Conservation (phyloP, 2,329 filamentous ascomycete genomes). For the Ascochyta lentis region DNA sequence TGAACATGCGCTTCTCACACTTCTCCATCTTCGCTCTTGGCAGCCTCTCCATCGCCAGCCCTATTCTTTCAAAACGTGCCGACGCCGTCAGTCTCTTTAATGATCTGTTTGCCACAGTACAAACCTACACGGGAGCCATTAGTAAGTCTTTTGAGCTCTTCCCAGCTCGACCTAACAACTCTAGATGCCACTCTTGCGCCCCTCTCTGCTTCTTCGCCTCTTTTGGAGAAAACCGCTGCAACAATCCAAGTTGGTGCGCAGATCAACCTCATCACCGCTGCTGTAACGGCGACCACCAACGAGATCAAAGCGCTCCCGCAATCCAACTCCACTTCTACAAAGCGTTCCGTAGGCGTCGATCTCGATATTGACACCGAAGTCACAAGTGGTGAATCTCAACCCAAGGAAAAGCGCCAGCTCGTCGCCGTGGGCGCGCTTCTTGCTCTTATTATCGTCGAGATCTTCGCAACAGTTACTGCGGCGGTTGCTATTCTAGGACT, state of each 20-base stretch:
- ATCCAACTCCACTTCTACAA: background rate
- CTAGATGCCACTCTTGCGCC: constrained; percentile 27
- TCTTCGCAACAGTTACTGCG: constrained; percentile 26
- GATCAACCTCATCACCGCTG: constrained; percentile 23
- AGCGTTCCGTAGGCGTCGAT: background rate
- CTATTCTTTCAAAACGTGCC: constrained; percentile 16
- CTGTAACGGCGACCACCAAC: constrained; percentile 16
- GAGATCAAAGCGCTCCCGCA: constrained; percentile 19
- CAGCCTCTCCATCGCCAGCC: constrained; percentile 25
- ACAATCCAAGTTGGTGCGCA: constrained; percentile 23
- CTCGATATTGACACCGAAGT: background rate
- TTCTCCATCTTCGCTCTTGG: constrained; percentile 21
- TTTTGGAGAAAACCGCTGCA: constrained; percentile 27
- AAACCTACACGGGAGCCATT: constrained; percentile 29
- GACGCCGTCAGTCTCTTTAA: constrained; percentile 24
- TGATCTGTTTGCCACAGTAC: constrained; percentile 27
- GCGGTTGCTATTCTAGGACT: constrained; percentile 26
- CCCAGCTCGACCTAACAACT: background rate
- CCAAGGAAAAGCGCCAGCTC: constrained; percentile 19
- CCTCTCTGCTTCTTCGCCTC: constrained; percentile 22
- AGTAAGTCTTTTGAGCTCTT: constrained; percentile 3
- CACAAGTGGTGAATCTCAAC: background rate
- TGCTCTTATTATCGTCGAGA: constrained; percentile 27
- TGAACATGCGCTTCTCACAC: constrained; percentile 24
- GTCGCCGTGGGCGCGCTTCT: constrained; percentile 21